Conservation (phyloP, 768 basidiomycete species). For the Pisolithus albus region DNA sequence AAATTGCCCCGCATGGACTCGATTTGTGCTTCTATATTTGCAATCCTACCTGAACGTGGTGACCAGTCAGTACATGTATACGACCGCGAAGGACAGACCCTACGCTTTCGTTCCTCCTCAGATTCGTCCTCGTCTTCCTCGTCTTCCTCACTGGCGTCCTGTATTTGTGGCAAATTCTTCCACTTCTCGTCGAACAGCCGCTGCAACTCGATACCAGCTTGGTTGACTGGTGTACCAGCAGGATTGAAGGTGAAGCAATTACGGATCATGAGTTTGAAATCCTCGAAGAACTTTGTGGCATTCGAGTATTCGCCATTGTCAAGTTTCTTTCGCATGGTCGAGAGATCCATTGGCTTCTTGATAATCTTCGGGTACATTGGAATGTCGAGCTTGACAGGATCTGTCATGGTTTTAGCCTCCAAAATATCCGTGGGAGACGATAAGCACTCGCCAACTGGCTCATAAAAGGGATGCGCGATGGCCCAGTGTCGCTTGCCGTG, state of each 20-base stretch:
- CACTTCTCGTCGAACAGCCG: conserved; percentile 90
- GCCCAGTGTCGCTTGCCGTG: conserved; percentile 70
- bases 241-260: conserved; percentile 95
- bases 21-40: conserved; percentile 74
- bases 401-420: conserved; percentile 31
- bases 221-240: conserved; percentile 76
- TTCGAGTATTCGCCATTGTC: conserved; percentile 68
- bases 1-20: conserved; percentile 69
- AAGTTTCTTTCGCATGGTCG: conserved; percentile 82
- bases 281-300: conserved; percentile 78
- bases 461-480: conserved; percentile 80
- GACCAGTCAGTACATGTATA: conserved; percentile 7
- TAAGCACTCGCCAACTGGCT: conserved; percentile 79
- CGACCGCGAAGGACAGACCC: conserved; percentile 17
- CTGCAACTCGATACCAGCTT: conserved; percentile 80
- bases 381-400: conserved; percentile 70
- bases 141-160: conserved; percentile 49
- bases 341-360: conserved; percentile 94
- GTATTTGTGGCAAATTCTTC: conserved; percentile 64
- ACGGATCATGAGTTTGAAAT: conserved; percentile 91
- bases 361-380: conserved; percentile 83
- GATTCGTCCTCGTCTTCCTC: conserved; percentile 59
- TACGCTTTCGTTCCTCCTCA: conserved; percentile 66
- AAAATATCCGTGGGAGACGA: background rate
- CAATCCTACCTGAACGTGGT: conserved; percentile 54